Percentiles rank a stretch among this genome's conserved stretches.
These are phyloP conservation scores for Moricandia arvensis DNA, from an alignment of 345 rosid species.

Conservation along the genomic window DNA sequence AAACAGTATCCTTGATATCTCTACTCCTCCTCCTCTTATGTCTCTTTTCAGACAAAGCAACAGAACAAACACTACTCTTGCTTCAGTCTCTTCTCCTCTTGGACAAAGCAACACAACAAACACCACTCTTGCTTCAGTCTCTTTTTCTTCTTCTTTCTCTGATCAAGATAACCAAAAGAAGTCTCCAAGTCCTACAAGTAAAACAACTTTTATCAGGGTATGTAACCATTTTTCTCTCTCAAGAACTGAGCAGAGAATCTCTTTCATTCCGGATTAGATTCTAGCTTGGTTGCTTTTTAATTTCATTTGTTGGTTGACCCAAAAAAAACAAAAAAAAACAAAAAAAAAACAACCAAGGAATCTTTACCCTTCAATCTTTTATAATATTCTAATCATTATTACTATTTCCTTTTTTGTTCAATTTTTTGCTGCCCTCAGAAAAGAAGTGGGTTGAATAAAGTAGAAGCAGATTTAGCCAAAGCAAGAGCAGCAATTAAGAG, in stretches of 20 bases:
- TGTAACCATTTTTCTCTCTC: not conserved
- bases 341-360: not conserved
- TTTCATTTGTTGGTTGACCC: not conserved
- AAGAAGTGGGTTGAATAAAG: conserved; percentile 30
- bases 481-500: conserved; percentile 50
- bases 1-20: not conserved
- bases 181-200: conserved; percentile 15
- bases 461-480: conserved; percentile 46
- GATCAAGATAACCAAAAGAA: conserved; percentile 8
- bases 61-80: not conserved
- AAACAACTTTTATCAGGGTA: conserved; percentile 18
- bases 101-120: conserved; percentile 9
- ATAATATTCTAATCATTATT: not conserved
- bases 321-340: not conserved
- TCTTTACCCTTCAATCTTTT: not conserved
- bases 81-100: not conserved
- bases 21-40: conserved; percentile 6
- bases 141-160: conserved; percentile 2
- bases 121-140: not conserved
- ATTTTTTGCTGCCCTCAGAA: conserved; percentile 26
- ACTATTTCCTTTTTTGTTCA: not conserved
- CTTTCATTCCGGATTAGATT: too few relatives aligned
- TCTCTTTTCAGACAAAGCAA: not conserved
- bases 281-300: not conserved
- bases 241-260: not conserved